Evolutionary conservation across 768 basidiomycete genomes (phyloP).

Genomic region (Punctularia strigosozonata): DNA sequence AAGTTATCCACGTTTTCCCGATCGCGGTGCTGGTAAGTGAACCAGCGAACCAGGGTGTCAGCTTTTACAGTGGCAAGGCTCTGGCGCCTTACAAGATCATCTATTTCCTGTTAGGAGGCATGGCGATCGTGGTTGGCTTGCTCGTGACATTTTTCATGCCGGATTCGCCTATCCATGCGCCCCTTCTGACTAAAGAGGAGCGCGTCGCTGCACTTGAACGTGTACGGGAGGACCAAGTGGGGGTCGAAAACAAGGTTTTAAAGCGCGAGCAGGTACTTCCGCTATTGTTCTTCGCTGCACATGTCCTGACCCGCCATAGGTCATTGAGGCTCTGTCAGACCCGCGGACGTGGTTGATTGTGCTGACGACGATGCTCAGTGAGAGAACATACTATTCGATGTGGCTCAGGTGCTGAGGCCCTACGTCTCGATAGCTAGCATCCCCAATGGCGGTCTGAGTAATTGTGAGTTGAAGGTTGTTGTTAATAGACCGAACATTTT

Average conservation of each 20-base stretch:
- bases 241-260: conserved; percentile 45
- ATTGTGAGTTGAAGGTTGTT: conserved; percentile 31
- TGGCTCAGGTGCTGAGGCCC: neutral
- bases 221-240: conserved; percentile 55
- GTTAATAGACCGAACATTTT: neutral
- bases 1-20: conserved; percentile 7
- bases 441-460: conserved; percentile 51
- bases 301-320: no score
- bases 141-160: conserved; percentile 49
- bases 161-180: conserved; percentile 53
- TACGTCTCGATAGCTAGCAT: conserved; percentile 37
- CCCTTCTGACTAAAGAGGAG: conserved; percentile 43
- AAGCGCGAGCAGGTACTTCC: conserved; percentile 53
- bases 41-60: conserved; percentile 33
- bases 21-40: neutral
- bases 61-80: conserved; percentile 34
- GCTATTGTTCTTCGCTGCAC: no score
- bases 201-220: conserved; percentile 52
- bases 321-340: conserved; percentile 44
- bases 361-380: conserved; percentile 45
- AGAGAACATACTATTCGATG: conserved; percentile 11
- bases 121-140: conserved; percentile 48
- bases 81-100: conserved; percentile 52
- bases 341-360: conserved; percentile 52
- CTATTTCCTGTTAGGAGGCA: conserved; percentile 45